Percentiles rank a stretch among this genome's conserved stretches.
Conservation (phyloP, 805 yeast species). For the Spathaspora gorwiae region DNA sequence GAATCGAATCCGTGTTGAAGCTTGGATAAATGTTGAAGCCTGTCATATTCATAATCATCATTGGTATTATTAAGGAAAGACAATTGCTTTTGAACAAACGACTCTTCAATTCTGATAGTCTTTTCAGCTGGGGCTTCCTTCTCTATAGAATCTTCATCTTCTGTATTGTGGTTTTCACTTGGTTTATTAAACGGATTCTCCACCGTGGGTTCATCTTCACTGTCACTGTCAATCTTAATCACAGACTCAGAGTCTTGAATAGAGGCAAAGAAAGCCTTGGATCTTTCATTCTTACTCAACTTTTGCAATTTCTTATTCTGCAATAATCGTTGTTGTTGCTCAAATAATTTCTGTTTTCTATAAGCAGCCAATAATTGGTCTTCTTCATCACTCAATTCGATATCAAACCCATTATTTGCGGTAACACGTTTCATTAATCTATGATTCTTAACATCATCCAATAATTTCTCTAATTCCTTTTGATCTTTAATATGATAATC, state of each 20-base stretch:
- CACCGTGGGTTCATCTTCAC: constrained; percentile 20
- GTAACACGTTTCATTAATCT: constrained; percentile 54
- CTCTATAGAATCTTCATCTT: constrained; percentile 14
- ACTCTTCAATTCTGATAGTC: constrained; percentile 41
- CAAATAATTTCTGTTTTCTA: constrained; percentile 37
- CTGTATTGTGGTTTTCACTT: constrained; percentile 8
- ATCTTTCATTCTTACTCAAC: constrained; percentile 48
- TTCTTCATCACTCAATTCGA: constrained; percentile 73
- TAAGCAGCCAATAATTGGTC: constrained; percentile 53
- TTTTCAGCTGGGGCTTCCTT: constrained; percentile 24
- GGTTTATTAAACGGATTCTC: constrained; percentile 14
- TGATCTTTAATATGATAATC: constrained; percentile 62
- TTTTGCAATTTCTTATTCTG: constrained; percentile 41
- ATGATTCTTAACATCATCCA: constrained; percentile 70
- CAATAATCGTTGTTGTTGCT: constrained; percentile 46
- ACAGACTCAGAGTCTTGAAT: constrained; percentile 45
- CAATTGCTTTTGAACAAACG: constrained; percentile 52
- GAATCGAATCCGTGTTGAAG: constrained; percentile 31
- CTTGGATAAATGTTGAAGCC: constrained; percentile 25
- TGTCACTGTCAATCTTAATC: constrained; percentile 21
- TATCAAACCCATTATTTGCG: constrained; percentile 47
- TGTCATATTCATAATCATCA: constrained; percentile 29
- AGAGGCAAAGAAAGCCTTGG: constrained; percentile 64
- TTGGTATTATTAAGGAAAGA: constrained; percentile 43
- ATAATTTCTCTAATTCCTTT: constrained; percentile 58